Evolutionary conservation across 1,284 basidiomycete genomes (phyloP).

Genomic region (Xanthoconium separans): DNA sequence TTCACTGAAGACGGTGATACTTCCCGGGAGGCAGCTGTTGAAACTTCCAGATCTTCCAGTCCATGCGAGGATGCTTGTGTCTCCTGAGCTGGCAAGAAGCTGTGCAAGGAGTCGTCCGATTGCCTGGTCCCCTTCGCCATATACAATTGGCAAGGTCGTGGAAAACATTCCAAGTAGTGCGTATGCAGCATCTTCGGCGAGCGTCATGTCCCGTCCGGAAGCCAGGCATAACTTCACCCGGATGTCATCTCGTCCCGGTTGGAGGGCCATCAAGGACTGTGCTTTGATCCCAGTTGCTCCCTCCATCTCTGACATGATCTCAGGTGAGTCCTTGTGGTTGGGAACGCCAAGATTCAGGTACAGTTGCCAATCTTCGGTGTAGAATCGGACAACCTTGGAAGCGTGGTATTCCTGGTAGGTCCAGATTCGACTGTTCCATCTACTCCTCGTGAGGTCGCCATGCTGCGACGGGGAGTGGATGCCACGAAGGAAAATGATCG

Average conservation of each 20-base stretch:
- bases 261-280: not conserved
- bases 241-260: not conserved
- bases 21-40: not conserved
- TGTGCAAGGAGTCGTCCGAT: not conserved
- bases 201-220: not conserved
- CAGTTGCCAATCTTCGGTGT: constrained; percentile 1
- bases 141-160: not conserved
- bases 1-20: not conserved
- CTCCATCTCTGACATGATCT: constrained; percentile 2
- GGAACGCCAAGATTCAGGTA: not conserved
- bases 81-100: not conserved
- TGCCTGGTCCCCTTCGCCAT: not conserved
- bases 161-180: not conserved
- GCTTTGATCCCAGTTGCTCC: not conserved
- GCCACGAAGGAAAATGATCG: constrained; percentile 3
- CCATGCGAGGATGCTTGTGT: constrained; percentile 1
- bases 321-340: constrained; percentile 1
- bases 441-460: constrained; percentile 1
- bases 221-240: not conserved
- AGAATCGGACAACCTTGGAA: constrained; percentile 1
- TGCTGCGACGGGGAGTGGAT: not conserved
- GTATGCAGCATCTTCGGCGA: not conserved
- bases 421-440: constrained; percentile 11
- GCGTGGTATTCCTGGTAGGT: constrained; percentile 15
- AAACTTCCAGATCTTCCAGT: not conserved